Evolutionary conservation across 192 early-diverging fungal species (phyloP), one percentile per base, ranked within the genome.

Genomic region (Entomortierella parvispora): DNA sequence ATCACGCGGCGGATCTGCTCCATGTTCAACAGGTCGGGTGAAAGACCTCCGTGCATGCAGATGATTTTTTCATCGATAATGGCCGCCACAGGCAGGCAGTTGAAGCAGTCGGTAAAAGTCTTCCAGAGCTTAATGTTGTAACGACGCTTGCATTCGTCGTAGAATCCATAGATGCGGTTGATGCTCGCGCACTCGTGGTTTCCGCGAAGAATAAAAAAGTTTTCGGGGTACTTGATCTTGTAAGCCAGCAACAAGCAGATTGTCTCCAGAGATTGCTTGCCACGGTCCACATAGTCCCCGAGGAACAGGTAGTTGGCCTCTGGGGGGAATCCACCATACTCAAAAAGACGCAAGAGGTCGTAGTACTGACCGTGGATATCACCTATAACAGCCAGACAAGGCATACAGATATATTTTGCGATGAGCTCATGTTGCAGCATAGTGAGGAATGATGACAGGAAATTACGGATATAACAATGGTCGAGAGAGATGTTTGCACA

Each of bases 101-200:
- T 98, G 86, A 98, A 98, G 79, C 96, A 98, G 83, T 98, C 96
- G 22, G 95, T 98, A 71, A 98, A 98, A n/a, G 93, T 97, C 81
- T 99, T 99, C 97, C 97, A 99, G 55, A 99, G 84, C 82, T 96
- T 96, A 85, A 97, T 97, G 85, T 99, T 97, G 85, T 97, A 97
- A 61, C 97, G 83, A 77, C 97, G 85, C 80, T 98, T 98, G 82
- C 97, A 96, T 81, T 99, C 97, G 79, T 99, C 93, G 81, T 97
- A 99, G 83, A 99, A 99, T 32, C 97, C 97, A 80, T 99, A 99
- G 70, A 99, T 97, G 65, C 95, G 87, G 86, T 95, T 96, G 77
- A 96, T 94, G 67, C 92, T 93, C 15, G 97, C 97, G 70, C 94
- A 95, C 82, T 99, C 97, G 82, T 99, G 97, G 83, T 99, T 99